Evolutionary conservation across 352 stramenopile species (phyloP).

Genomic region (Pythium oligandrum): DNA sequence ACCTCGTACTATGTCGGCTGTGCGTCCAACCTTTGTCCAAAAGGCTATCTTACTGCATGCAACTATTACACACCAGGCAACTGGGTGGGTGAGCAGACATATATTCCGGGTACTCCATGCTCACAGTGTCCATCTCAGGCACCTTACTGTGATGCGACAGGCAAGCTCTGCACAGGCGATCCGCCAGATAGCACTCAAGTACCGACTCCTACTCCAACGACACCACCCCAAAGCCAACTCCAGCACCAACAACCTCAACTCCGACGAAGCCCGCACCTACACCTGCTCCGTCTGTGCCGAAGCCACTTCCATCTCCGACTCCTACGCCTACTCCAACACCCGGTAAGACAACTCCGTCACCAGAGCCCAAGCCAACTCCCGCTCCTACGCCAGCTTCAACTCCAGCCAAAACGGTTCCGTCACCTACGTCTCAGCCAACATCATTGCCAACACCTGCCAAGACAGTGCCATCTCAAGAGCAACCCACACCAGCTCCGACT

Average conservation of each 20-base stretch:
- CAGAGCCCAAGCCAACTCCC: constrained; percentile 3
- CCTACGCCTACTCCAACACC: too few relatives aligned
- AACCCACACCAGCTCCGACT: constrained; percentile 7
- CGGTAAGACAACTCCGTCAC: too few relatives aligned
- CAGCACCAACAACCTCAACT: constrained; percentile 6
- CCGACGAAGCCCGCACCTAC: too few relatives aligned
- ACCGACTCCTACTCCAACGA: constrained; percentile 2
- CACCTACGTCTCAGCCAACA: constrained; percentile 3
- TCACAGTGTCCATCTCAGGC: constrained; percentile 27
- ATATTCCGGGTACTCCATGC: constrained; percentile 26
- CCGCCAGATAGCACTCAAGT: constrained; percentile 3
- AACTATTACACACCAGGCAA: constrained; percentile 36
- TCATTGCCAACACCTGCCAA: constrained; percentile 1
- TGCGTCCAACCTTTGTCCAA: constrained; percentile 28
- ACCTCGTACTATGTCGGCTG: constrained; percentile 31
- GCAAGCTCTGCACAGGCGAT: constrained; percentile 26
- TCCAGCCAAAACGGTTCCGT: background rate
- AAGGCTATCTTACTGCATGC: constrained; percentile 31
- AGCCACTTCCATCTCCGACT: too few relatives aligned
- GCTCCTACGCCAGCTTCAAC: constrained; percentile 8
- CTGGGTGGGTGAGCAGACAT: constrained; percentile 26
- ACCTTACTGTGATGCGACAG: constrained; percentile 22
- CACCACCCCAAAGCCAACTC: constrained; percentile 5
- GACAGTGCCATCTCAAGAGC: background rate
- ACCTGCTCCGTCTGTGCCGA: too few relatives aligned